Evolutionary conservation across 345 rosid species (phyloP), one percentile per base, ranked within the genome.

Genomic region (Salix purpurea): DNA sequence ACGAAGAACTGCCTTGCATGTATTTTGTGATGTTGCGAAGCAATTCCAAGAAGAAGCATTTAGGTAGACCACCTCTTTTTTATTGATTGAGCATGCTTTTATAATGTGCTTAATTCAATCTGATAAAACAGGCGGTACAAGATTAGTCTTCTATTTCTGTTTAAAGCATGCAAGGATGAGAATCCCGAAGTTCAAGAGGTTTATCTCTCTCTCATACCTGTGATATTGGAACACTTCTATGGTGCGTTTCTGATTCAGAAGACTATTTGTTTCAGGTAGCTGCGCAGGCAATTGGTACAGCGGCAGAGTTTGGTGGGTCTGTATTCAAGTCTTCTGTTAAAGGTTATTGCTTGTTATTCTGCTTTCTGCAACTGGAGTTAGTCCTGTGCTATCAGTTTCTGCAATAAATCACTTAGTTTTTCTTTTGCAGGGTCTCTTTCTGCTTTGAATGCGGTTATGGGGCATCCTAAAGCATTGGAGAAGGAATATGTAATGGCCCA

Each of bases 221-320:
- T 58, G 24, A 48, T 73, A 40, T 24, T 40, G 42, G 4, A n/a
- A 21, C 26, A 19, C 69, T 18, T 46, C 28, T 8, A 2, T 23
- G 23, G 62, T 14, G 67, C 36, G 16, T n/a, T 34, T 28, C 30
- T 68, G 46, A 40, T 16, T 30, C 42, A 19, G 39, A 44, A 62
- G 30, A 42, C 12, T 16, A 30, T 12, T 40, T 6, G 37, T 58
- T 60, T 52, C 69, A 69, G 79, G 28, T 42, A 26, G 65, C 24
- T 42, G 68, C 23, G 14, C 13, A 28, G 26, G 60, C 60, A 60
- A 76, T 76, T 23, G 73, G 54, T 52, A 23, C 39, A 52, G 24
- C 36, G 40, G 78, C 73, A 39, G 56, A 76, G 56, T 76, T 76
- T 76, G 78, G 73, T 40, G 78, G 73, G 28, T 24, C 67, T 24